These are phyloP conservation scores for Camellia lanceoleosa DNA, from an alignment of 148 eudicot genomes.

Conservation along the genomic window DNA sequence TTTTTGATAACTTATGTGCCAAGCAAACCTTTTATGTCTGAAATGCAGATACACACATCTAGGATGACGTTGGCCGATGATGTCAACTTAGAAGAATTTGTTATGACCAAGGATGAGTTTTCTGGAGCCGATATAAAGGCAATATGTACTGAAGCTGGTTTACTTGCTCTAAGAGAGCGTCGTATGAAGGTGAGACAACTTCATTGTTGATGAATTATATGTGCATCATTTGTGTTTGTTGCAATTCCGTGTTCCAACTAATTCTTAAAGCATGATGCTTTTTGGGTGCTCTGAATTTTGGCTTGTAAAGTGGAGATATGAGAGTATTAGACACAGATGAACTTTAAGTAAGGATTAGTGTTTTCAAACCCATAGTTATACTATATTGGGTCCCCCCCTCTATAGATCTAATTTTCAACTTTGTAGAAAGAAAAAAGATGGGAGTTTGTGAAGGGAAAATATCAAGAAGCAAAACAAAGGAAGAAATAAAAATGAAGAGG, in stretches of 20 bases:
- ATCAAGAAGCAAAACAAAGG: neutral
- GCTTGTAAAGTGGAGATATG: neutral
- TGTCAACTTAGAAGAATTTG: constrained; percentile 97
- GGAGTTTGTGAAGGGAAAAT: neutral
- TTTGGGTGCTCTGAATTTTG: neutral
- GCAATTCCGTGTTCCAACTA: neutral
- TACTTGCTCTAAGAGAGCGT: constrained; percentile 91
- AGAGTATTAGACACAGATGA: neutral
- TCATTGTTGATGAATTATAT: neutral
- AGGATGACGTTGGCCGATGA: constrained; percentile 95
- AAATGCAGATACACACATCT: constrained; percentile 78
- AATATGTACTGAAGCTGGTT: constrained; percentile 97
- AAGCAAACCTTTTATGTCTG: neutral
- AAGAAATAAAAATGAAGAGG: neutral
- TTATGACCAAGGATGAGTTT: constrained; percentile 98
- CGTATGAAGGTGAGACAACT: constrained; percentile 80
- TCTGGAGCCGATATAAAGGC: constrained; percentile 99
- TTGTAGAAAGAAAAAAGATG: neutral
- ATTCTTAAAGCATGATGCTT: neutral
- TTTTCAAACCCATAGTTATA: neutral
- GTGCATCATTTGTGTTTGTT: neutral
- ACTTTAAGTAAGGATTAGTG: neutral
- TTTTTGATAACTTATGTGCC: neutral
- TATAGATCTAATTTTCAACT: neutral
- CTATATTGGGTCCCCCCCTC: neutral